Base-by-base conservation (phyloP, 257 asterid genomes). In the Solanum gracilifrons region DNA sequence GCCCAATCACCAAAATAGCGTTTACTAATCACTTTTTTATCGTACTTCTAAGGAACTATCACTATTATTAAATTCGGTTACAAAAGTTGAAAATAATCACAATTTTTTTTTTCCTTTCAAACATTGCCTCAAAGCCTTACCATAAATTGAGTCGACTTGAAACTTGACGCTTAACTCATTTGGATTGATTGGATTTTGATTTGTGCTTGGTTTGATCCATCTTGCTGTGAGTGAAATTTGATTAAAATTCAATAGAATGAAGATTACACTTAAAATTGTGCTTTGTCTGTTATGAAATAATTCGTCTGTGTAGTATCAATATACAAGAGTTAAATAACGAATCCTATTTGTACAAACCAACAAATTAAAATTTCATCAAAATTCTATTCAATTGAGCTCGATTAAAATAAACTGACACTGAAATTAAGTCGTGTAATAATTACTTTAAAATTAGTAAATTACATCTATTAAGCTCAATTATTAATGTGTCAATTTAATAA, bases 291-390 rank as follows among this genome's bases (percentile, higher is more conserved):
- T 5, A 66, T 66, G 20, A 12, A 66, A 5, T 25, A 2, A 11
- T 5, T 66, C 3, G 0, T 64, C 0, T 1, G 0, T 23, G 3
- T 64, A 4, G 4, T 12, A 9, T 6, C 11, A 3, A 27, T 2
- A 29, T 32, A 69, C 1, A 7, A 29, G 1, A 72, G 0, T 9
- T 31, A 15, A 71, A 71, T 16, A 31, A 16, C 1, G 4, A 0
- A 69, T 69, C 3, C 0, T 15, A 69, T 51, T 51, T 16, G 13
- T 69, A 9, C 13, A 16, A 69, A 69, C 0, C 3, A 31, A 18
- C 1, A 7, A 55, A 55, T 55, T 55, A 0, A 32, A 72, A 7
- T 72, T 72, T 31, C 8, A 72, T 16, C 5, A 18, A 72, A 72
- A 11, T 72, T 72, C 2, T 7, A 16, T 20, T 32, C 0, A 0